These are phyloP conservation scores for Termitomyces sp. DNA, from an alignment of 1,284 basidiomycete genomes.

Conservation along the genomic window DNA sequence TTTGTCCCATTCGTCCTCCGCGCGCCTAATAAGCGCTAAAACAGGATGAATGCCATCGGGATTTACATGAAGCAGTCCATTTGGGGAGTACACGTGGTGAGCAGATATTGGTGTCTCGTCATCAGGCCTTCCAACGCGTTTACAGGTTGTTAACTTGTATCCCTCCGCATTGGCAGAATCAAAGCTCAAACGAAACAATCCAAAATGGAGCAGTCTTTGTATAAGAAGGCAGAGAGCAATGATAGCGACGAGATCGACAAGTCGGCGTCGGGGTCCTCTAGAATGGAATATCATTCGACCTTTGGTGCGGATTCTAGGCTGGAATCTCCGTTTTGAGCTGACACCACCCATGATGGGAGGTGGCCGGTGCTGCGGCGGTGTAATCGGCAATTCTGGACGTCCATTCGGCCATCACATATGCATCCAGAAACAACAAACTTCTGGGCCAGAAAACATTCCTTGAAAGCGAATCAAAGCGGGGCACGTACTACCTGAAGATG, in stretches of 20 bases:
- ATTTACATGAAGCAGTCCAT: slow-evolving; percentile 36
- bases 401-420: not conserved
- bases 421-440: no score
- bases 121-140: slow-evolving; percentile 3
- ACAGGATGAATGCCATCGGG: slow-evolving; percentile 44
- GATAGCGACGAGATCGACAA: slow-evolving; percentile 1
- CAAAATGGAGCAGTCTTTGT: not conserved
- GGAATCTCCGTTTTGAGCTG: not conserved
- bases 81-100: slow-evolving; percentile 18
- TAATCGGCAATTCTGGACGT: not conserved
- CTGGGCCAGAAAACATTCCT: no score
- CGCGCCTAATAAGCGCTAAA: slow-evolving; percentile 47
- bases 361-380: not conserved
- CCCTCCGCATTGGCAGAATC: not conserved
- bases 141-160: not conserved
- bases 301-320: not conserved
- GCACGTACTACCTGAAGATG: no score
- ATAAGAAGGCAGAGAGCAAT: not conserved
- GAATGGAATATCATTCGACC: not conserved
- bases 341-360: not conserved
- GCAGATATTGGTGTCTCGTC: slow-evolving; percentile 11
- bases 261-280: slow-evolving; percentile 2
- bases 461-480: no score
- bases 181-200: not conserved
- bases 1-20: slow-evolving; percentile 45